Evolutionary conservation across 306 rosid genomes (phyloP).

Genomic region (Lupinus albus): DNA sequence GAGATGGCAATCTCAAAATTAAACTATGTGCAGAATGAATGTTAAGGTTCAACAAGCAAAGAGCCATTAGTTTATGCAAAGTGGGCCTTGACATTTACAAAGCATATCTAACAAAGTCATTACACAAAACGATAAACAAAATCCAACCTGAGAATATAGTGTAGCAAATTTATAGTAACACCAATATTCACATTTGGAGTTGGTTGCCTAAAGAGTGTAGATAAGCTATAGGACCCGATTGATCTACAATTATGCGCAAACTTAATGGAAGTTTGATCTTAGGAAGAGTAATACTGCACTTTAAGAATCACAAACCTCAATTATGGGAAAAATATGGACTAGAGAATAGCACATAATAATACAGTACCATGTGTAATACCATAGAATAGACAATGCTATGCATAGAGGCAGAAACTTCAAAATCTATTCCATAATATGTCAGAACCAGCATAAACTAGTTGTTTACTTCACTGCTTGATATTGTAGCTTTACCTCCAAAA

Average conservation of each 20-base stretch:
- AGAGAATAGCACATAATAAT: not conserved
- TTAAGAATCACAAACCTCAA: too few species aligned
- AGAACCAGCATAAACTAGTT: not conserved
- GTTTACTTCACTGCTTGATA: slow-evolving; percentile 9
- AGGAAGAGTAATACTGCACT: not conserved
- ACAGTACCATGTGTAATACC: not conserved
- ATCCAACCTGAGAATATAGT: not conserved
- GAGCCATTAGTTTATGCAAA: not conserved
- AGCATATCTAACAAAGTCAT: not conserved
- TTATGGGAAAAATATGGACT: not conserved
- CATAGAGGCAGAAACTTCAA: not conserved
- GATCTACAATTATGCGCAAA: not conserved
- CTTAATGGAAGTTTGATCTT: not conserved
- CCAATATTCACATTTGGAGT: not conserved
- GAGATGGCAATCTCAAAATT: not conserved
- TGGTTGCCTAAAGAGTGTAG: not conserved
- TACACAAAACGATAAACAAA: not conserved
- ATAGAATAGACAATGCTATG: slow-evolving; percentile 9
- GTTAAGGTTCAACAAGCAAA: not conserved
- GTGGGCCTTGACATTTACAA: slow-evolving; percentile 5
- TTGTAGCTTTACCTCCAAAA: slow-evolving; percentile 72
- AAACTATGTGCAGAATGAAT: not conserved
- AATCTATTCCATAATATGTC: not conserved
- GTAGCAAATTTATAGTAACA: not conserved
- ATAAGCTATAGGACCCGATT: not conserved